These are phyloP conservation scores for Acacia melanoxylon DNA, from an alignment of 306 rosid genomes.

Conservation along the genomic window DNA sequence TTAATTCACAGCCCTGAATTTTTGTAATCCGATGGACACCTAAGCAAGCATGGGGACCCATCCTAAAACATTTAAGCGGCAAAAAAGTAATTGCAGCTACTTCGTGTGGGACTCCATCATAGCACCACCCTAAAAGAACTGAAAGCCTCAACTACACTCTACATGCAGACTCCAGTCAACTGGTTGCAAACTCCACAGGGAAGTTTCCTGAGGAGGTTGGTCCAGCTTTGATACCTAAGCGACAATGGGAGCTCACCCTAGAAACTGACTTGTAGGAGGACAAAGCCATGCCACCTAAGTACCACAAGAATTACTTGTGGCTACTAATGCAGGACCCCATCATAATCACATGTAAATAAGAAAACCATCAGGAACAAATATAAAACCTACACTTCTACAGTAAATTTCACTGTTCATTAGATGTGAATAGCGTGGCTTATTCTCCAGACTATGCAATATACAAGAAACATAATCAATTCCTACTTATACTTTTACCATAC, in stretches of 20 bases:
- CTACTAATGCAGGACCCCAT: background rate
- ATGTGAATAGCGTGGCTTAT: background rate
- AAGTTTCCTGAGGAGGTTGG: background rate
- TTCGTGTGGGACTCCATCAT: background rate
- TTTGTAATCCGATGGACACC: background rate
- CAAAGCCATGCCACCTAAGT: background rate
- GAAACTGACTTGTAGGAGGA: background rate
- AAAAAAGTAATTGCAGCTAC: background rate
- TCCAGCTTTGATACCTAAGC: background rate
- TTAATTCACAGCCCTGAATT: slow-evolving; percentile 16
- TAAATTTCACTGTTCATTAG: background rate
- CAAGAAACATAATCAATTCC: background rate
- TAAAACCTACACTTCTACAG: background rate
- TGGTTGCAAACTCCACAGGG: background rate
- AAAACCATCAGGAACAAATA: background rate
- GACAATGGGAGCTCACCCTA: background rate
- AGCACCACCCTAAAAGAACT: background rate
- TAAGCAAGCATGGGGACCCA: background rate
- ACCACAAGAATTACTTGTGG: background rate
- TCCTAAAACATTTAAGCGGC: background rate
- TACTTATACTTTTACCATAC: slow-evolving; percentile 11
- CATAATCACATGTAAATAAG: slow-evolving; percentile 12
- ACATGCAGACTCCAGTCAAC: background rate
- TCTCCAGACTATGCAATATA: background rate
- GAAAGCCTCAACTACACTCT: background rate